Base-by-base conservation (phyloP, 2,329 filamentous ascomycete species). In the Aureobasidium pullulans region DNA sequence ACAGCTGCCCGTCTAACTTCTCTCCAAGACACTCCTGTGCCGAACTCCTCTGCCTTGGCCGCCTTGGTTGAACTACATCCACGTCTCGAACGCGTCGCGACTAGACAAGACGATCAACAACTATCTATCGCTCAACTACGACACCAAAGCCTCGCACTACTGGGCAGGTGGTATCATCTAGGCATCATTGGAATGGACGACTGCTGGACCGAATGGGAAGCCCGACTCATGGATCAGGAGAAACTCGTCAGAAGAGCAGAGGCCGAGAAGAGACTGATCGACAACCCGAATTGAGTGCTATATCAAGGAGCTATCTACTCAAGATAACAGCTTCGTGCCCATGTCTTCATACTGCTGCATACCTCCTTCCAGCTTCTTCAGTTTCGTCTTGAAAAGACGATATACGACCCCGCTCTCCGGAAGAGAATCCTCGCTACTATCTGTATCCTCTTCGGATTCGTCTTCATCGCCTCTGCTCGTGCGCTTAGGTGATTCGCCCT, bases 181-280 rank as follows among this genome's bases (percentile, higher is more conserved):
- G 83, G 84, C 3, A 78, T 94, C 44, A 75, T 96, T 49, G 80
- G 81, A 10, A 84, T 83, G 65, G 86, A 86, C 0, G 82, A 84
- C 65, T 81, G 82, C 60, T 86, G 90, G 75, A 87, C 86, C 23
- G 84, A 87, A 54, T 84, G 87, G 68, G 88, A 95, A 72, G 79
- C 82, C 36, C 78, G 87, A 52, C 72, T 92, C 11, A 81, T 83
- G 71, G 76, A 79, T 62, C 81, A 84, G 7, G 89, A 94, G 73
- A 80, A 83, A 58, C 77, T 77, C 8, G 77, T 93, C 2, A 79
- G 84, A 69, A 81, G 87, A 67, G 77, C 77, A 53, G 88, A 91
- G 69, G 77, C 76, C 63, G 73, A 73, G 72, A 80, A 77, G 66
- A 80, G 76, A 66, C 77, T 76, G 29, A 16, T 36, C 50, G 39